phyloP scores from a whole-genome alignment of 306 rosid species.

The Fragaria ananassa region DNA sequence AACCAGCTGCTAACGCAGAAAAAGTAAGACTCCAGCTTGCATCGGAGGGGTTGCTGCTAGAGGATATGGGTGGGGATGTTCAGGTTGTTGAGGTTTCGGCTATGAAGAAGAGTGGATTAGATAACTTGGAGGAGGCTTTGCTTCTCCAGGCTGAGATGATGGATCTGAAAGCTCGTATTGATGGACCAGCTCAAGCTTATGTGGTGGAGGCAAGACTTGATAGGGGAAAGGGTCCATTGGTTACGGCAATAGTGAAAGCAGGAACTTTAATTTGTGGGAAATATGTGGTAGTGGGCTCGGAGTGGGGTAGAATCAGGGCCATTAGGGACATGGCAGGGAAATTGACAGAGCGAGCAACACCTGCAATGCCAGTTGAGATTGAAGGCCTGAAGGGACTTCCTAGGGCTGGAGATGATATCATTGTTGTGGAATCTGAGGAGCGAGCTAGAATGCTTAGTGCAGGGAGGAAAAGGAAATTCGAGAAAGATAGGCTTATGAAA shows the following conservation, averaged over 20 bases:
- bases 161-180: conserved; percentile 85
- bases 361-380: conserved; percentile 93
- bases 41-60: conserved; percentile 84
- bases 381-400: conserved; percentile 93
- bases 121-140: conserved; percentile 74
- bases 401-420: conserved; percentile 91
- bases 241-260: conserved; percentile 90
- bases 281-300: conserved; percentile 81
- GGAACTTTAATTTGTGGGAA: conserved; percentile 83
- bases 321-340: conserved; percentile 67
- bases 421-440: conserved; percentile 87
- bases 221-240: conserved; percentile 86
- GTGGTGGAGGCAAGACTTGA: conserved; percentile 98
- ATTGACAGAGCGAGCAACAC: conserved; percentile 67
- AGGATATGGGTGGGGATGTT: conserved; percentile 96
- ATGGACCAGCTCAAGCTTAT: conserved; percentile 97
- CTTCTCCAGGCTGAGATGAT: conserved; percentile 93
- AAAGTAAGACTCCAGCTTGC: conserved; percentile 87
- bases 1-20: conserved; percentile 93
- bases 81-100: conserved; percentile 93
- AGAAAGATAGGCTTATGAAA: conserved; percentile 71
- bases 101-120: conserved; percentile 70
- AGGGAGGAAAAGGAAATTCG: conserved; percentile 76
- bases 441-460: conserved; percentile 92
- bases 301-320: conserved; percentile 94